A percentile compares a stretch with the other conserved stretches of the same genome.
Conservation (phyloP, 1,139 yeast species). For the Candida neerlandica region DNA sequence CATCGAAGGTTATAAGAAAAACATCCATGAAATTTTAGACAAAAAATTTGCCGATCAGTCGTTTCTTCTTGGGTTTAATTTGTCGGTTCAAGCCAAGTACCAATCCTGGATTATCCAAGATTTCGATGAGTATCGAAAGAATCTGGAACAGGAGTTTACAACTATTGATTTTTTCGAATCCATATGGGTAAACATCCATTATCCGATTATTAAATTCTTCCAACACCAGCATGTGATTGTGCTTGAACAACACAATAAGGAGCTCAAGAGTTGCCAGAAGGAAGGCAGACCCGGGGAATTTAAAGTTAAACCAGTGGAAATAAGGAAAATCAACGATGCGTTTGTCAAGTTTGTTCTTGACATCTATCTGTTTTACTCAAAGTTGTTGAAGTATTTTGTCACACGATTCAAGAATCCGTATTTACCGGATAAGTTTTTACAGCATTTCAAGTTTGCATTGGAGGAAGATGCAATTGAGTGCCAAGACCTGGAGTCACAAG, state of each 20-base stretch:
- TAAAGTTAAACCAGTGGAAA: slow-evolving; percentile 49
- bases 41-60: slow-evolving; percentile 45
- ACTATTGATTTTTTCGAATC: slow-evolving; percentile 44
- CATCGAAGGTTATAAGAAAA: slow-evolving; percentile 28
- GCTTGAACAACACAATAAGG: slow-evolving; percentile 20
- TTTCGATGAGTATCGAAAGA: slow-evolving; percentile 27
- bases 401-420: slow-evolving; percentile 37
- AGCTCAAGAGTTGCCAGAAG: slow-evolving; percentile 17
- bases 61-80: slow-evolving; percentile 46
- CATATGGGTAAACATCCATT: slow-evolving; percentile 64
- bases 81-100: slow-evolving; percentile 46
- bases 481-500: slow-evolving; percentile 29
- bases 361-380: slow-evolving; percentile 49
- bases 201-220: slow-evolving; percentile 62
- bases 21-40: slow-evolving; percentile 31
- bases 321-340: slow-evolving; percentile 55
- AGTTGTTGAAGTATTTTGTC: slow-evolving; percentile 38
- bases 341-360: slow-evolving; percentile 52
- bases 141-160: slow-evolving; percentile 25
- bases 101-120: slow-evolving; percentile 40
- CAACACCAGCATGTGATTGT: slow-evolving; percentile 42
- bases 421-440: slow-evolving; percentile 31
- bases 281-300: slow-evolving; percentile 17
- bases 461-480: slow-evolving; percentile 19
- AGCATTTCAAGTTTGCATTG: slow-evolving; percentile 24